Conservation (phyloP, 805 yeast genomes). For the Allodekkera sacchari region DNA sequence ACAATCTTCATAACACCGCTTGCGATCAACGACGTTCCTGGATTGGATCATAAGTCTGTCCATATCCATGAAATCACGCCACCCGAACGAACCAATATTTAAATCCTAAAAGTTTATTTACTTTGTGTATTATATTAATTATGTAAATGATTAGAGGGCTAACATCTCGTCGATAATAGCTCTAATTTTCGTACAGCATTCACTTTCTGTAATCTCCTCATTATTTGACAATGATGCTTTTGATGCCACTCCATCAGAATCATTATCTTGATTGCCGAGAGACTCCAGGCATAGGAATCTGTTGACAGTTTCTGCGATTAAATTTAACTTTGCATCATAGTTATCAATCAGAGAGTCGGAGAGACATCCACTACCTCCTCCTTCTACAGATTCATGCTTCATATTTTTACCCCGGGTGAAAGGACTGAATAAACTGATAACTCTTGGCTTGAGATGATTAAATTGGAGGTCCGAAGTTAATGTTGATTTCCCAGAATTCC, state of each 20-base stretch:
- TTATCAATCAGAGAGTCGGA: constrained; percentile 6
- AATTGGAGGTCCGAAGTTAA: too few relatives aligned
- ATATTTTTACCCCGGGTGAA: too few relatives aligned
- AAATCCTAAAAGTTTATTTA: not conserved
- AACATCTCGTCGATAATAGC: constrained; percentile 10
- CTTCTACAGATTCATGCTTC: too few relatives aligned
- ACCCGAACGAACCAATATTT: constrained; percentile 20
- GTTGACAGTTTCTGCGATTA: constrained; percentile 9
- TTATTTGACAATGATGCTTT: constrained; percentile 5
- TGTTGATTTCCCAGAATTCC: too few relatives aligned
- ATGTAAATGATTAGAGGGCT: not conserved
- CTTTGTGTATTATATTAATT: not conserved
- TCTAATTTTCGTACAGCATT: constrained; percentile 16
- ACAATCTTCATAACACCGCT: constrained; percentile 93
- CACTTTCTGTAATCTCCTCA: constrained; percentile 3
- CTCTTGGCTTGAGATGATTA: too few relatives aligned
- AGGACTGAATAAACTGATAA: too few relatives aligned
- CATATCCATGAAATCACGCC: constrained; percentile 52
- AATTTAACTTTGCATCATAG: constrained; percentile 12
- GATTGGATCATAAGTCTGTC: constrained; percentile 43
- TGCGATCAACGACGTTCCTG: constrained; percentile 69
- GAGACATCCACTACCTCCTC: too few relatives aligned
- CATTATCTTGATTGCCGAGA: constrained; percentile 5
- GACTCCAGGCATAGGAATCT: constrained; percentile 5
- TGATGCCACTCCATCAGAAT: not conserved